These are phyloP conservation scores for Onygenales sp. DNA, from an alignment of 2,329 filamentous ascomycete species.

Conservation along the genomic window DNA sequence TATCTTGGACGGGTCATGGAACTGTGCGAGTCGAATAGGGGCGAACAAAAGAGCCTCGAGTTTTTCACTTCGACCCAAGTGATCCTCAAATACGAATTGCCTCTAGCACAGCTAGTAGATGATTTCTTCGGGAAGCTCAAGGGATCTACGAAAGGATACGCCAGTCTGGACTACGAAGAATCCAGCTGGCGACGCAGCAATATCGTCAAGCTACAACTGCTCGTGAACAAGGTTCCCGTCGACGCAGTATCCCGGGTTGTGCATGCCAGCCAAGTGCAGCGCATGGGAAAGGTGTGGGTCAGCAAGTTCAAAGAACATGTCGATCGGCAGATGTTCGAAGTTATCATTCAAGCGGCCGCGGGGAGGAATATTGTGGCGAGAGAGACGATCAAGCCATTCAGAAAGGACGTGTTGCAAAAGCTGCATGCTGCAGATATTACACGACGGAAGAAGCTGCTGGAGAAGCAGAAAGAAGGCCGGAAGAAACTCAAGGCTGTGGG, in stretches of 20 bases:
- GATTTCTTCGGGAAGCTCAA: slow-evolving; percentile 97
- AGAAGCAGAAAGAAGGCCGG: slow-evolving; percentile 92
- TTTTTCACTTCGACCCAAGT: slow-evolving; percentile 91
- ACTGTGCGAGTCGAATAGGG: slow-evolving; percentile 81
- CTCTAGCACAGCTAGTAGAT: slow-evolving; percentile 81
- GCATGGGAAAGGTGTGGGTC: slow-evolving; percentile 79
- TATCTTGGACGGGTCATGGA: slow-evolving; percentile 93
- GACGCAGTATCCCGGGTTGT: slow-evolving; percentile 90
- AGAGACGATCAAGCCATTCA: slow-evolving; percentile 91
- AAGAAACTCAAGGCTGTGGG: slow-evolving; percentile 71
- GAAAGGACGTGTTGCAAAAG: slow-evolving; percentile 90
- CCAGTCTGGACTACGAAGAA: slow-evolving; percentile 93
- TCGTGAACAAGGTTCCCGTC: slow-evolving; percentile 88
- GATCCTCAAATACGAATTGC: slow-evolving; percentile 85
- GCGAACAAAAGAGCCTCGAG: slow-evolving; percentile 75
- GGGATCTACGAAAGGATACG: slow-evolving; percentile 87
- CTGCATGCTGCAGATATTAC: slow-evolving; percentile 84
- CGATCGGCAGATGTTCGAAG: slow-evolving; percentile 92
- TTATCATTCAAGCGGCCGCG: slow-evolving; percentile 84
- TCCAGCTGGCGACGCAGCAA: slow-evolving; percentile 73
- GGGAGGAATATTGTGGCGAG: slow-evolving; percentile 76
- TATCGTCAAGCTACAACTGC: slow-evolving; percentile 79
- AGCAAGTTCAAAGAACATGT: slow-evolving; percentile 96
- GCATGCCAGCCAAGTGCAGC: slow-evolving; percentile 69
- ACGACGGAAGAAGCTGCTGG: slow-evolving; percentile 73